A percentile compares a stretch with the other conserved stretches of the same genome.
Conservation (phyloP, 169 alveolate genomes). For the Cryptosporidium parvum region DNA sequence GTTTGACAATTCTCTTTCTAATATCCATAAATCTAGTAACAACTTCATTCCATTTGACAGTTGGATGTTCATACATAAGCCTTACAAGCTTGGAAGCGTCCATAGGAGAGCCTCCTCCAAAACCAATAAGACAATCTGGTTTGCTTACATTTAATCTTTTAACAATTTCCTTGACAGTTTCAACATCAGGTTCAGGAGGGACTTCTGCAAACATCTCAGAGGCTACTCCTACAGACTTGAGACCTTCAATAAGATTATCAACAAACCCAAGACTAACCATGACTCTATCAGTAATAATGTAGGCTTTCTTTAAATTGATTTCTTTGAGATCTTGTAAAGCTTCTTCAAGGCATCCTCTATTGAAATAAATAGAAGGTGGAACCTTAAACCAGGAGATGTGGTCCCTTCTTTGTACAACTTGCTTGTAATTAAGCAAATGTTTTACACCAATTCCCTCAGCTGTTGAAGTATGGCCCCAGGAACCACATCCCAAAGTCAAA, state of each 20-base stretch:
- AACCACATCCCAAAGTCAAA: constrained; percentile 77
- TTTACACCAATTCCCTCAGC: constrained; percentile 76
- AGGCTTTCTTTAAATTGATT: constrained; percentile 43
- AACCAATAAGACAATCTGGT: constrained; percentile 74
- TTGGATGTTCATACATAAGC: constrained; percentile 76
- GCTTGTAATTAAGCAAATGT: constrained; percentile 76
- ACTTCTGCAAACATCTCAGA: constrained; percentile 70
- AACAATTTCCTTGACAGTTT: constrained; percentile 47
- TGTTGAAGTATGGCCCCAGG: constrained; percentile 77
- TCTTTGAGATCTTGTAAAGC: constrained; percentile 74
- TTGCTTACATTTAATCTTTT: constrained; percentile 47
- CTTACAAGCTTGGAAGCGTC: constrained; percentile 77
- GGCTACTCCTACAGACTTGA: constrained; percentile 49
- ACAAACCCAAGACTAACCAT: constrained; percentile 75
- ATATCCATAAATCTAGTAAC: constrained; percentile 75
- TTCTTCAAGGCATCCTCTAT: constrained; percentile 64
- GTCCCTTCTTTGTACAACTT: constrained; percentile 73
- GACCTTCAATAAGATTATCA: constrained; percentile 24
- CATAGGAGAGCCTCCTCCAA: constrained; percentile 78
- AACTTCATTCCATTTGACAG: constrained; percentile 69
- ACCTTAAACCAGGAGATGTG: constrained; percentile 76
- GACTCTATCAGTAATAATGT: constrained; percentile 74
- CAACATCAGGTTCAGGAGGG: constrained; percentile 77
- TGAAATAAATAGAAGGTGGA: constrained; percentile 73
- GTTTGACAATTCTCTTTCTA: constrained; percentile 68